A percentile compares a stretch with the other conserved stretches of the same genome.
phyloP scores from a whole-genome alignment of 164 flowering plant species.

The Aristolochia fimbriata region DNA sequence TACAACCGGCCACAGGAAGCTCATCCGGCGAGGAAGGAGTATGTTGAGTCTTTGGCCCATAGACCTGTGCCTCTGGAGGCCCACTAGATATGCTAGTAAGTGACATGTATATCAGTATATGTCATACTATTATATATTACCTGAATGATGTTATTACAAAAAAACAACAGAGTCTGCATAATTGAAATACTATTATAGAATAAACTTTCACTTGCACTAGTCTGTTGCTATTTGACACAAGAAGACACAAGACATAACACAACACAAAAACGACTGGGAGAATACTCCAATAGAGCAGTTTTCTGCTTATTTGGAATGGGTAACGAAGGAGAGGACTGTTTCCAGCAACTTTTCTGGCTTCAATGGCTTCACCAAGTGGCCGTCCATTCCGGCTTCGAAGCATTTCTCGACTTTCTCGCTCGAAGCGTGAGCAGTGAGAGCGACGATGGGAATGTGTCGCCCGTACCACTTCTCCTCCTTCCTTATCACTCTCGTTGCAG shows the following conservation, averaged over 20 bases:
- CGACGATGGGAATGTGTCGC: constrained; percentile 43
- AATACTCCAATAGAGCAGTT: too few species aligned
- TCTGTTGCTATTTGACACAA: too few species aligned
- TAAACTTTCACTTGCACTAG: too few species aligned
- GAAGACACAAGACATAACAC: too few species aligned
- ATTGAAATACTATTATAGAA: too few species aligned
- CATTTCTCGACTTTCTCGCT: constrained; percentile 17
- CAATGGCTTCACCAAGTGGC: constrained; percentile 31
- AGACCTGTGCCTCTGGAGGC: constrained; percentile 35
- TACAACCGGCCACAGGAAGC: constrained; percentile 83
- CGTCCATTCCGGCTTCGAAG: constrained; percentile 47
- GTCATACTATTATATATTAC: too few species aligned
- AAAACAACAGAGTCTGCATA: too few species aligned
- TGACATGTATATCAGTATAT: too few species aligned
- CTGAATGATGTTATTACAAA: too few species aligned
- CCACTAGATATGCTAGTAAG: constrained; percentile 19
- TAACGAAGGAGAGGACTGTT: constrained; percentile 1
- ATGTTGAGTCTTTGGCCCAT: constrained; percentile 26
- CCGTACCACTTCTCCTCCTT: constrained; percentile 24
- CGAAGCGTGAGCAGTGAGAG: constrained; percentile 32
- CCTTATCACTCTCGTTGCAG: constrained; percentile 45
- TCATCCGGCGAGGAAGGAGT: constrained; percentile 75
- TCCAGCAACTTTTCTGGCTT: constrained; percentile 12
- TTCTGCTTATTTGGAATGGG: too few species aligned
- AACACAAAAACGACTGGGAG: too few species aligned